phyloP scores from a whole-genome alignment of 495 filamentous ascomycete species.

The Tuber melanosporum region DNA sequence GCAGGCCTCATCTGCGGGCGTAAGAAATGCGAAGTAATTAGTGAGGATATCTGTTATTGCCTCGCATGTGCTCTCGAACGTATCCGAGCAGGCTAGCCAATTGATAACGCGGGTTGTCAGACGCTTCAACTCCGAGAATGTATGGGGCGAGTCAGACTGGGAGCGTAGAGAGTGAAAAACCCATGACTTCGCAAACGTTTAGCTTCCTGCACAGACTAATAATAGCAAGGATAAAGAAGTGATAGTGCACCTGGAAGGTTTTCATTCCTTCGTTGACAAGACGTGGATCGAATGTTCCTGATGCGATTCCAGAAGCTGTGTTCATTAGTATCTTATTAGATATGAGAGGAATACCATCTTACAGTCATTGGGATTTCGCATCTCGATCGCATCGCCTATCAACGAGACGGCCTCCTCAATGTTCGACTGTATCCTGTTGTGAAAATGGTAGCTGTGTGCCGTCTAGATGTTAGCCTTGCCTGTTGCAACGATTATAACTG shows the following conservation, averaged over 20 bases:
- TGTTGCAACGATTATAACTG: neutral
- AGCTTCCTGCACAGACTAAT: slow-evolving; percentile 3
- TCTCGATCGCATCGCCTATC: slow-evolving; percentile 47
- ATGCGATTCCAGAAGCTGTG: slow-evolving; percentile 37
- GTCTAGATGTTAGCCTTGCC: slow-evolving; percentile 5
- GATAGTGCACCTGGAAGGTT: slow-evolving; percentile 53
- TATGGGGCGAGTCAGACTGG: slow-evolving; percentile 49
- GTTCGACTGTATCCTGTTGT: slow-evolving; percentile 50
- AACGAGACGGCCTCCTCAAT: slow-evolving; percentile 49
- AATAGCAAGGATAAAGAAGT: slow-evolving; percentile 2
- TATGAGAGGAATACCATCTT: neutral
- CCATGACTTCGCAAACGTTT: slow-evolving; percentile 51
- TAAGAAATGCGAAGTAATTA: slow-evolving; percentile 60
- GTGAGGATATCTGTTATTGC: slow-evolving; percentile 58
- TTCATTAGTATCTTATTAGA: slow-evolving; percentile 9
- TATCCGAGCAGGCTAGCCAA: slow-evolving; percentile 51
- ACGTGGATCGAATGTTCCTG: slow-evolving; percentile 28
- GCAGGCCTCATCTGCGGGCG: slow-evolving; percentile 49
- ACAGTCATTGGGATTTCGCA: slow-evolving; percentile 28
- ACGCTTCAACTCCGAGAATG: slow-evolving; percentile 52
- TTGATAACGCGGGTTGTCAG: slow-evolving; percentile 53
- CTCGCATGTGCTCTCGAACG: slow-evolving; percentile 57
- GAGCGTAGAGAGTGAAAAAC: slow-evolving; percentile 60
- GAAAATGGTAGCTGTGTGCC: slow-evolving; percentile 46
- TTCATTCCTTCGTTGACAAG: slow-evolving; percentile 50